Evolutionary conservation across 75 land plant genomes (phyloP), one percentile per base, ranked within the genome.

Genomic region (Pinus tabuliformis): DNA sequence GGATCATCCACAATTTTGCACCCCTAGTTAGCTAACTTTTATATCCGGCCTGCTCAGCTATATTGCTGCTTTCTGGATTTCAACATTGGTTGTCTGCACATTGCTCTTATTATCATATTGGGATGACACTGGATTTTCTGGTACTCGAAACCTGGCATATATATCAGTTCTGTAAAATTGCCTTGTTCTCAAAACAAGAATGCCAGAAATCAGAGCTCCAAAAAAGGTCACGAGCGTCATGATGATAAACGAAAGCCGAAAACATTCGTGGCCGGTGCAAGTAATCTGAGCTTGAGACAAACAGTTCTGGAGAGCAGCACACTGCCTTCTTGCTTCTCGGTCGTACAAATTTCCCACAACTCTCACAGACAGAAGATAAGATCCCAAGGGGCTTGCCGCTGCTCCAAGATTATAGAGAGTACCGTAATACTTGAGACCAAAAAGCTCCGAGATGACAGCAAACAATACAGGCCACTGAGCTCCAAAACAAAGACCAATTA

Each of bases 371-470:
- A 92, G 73, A n/a, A 89, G 39, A 72, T 86, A 92, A 1, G 92
- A 81, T 14, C 87, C 95, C 54, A 90, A 28, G 5, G 94, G 92
- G 59, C 85, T 86, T 2, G 90, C 81, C 33, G 86, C 26, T 6
- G 78, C 83, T 17, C 90, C 87, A 42, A 81, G 79, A 66, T 87
- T 90, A 76, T 78, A 87, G 57, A 90, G 76, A 7, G 92, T 87
- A 33, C 85, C 82, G 80, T 85, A 90, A 77, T 88, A 80, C 73
- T 90, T 90, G 12, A 90, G 82, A 21, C 92, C 92, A 70, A 90
- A 90, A 15, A 90, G 64, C 79, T 90, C 92, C 0, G 92, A 90
- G 24, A 90, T 88, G 59, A 88, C 81, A 18, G 85, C 83, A 74
- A 83, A 87, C 18, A 87, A 70, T 15, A 87, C 70, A 3, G 92